Evolutionary conservation across 2,329 filamentous ascomycete genomes (phyloP), one percentile per base, ranked within the genome.

Genomic region (Exophiala sp.): DNA sequence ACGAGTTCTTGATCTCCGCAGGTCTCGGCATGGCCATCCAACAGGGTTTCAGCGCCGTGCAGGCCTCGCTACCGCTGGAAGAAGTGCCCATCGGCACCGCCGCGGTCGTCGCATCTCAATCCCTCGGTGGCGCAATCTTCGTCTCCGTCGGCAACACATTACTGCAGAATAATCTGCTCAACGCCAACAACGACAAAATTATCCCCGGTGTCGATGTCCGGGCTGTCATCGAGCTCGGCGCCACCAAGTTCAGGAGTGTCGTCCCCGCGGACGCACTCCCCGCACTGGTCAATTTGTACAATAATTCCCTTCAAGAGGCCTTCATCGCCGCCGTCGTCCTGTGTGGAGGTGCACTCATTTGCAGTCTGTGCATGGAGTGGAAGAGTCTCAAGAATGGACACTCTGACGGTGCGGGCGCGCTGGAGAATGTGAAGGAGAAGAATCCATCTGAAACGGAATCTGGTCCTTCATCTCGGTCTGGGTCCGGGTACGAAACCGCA

Each of bases 21-120:
- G 66, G 66, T 9, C 41, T 62, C 5, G 66, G 66, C 4, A 53
- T 63, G 47, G 56, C 55, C 3, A 48, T 64, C 5, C 63, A 66
- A 35, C 55, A 61, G 29, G 50, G 47, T 3, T 58, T 58, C 39
- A 54, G 49, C 21, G 62, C 60, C 20, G 59, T 61, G 9, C 63
- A 64, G 45, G 56, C 51, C 10, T 42, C 56, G 5, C 48, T 66
- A 6, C 49, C 47, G 11, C 34, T 53, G 7, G 48, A 59, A 24
- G 45, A 61, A 8, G 54, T 63, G 3, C 59, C 64, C 10, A 61
- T 61, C 24, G 62, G 55, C 20, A 61, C 60, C 7, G 51, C 62
- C 11, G 48, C 58, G 5, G 52, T 66, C 10, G 45, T 63, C 3
- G 56, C 52, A 14, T 46, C 44, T 36, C 62, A 65, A 36, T 52